Percentiles rank a stretch among this genome's conserved stretches.
These are phyloP conservation scores for Pueraria montana DNA, from an alignment of 306 rosid genomes.

Conservation along the genomic window DNA sequence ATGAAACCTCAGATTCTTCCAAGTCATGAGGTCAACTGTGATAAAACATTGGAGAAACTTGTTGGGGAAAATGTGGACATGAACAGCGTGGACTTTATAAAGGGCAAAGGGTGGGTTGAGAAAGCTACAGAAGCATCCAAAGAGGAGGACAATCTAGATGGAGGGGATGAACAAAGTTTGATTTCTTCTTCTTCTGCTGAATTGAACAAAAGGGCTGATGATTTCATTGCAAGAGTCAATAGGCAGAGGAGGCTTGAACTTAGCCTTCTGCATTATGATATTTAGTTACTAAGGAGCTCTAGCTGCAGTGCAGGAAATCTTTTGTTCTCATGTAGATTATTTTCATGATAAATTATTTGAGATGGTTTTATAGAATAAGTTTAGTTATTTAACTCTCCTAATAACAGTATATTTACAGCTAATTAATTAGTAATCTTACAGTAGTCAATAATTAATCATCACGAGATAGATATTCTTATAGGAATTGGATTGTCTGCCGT, in stretches of 20 bases:
- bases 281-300: no score
- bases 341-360: neutral
- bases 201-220: conserved; percentile 85
- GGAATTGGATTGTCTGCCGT: no score
- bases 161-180: conserved; percentile 31
- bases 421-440: neutral
- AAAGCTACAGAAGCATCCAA: conserved; percentile 18
- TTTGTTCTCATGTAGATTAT: neutral
- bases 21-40: conserved; percentile 24
- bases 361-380: neutral
- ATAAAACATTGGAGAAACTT: neutral
- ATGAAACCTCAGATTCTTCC: conserved; percentile 45
- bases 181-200: conserved; percentile 53
- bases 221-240: conserved; percentile 86
- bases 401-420: neutral
- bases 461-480: neutral
- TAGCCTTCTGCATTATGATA: conserved; percentile 49
- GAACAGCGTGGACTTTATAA: conserved; percentile 27
- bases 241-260: conserved; percentile 73
- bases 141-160: conserved; percentile 40
- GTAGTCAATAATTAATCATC: neutral
- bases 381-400: neutral
- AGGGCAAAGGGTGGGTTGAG: conserved; percentile 33
- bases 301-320: neutral
- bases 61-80: conserved; percentile 2